Conservation (phyloP, 352 stramenopile species). For the Globisporangium okanoganense region DNA sequence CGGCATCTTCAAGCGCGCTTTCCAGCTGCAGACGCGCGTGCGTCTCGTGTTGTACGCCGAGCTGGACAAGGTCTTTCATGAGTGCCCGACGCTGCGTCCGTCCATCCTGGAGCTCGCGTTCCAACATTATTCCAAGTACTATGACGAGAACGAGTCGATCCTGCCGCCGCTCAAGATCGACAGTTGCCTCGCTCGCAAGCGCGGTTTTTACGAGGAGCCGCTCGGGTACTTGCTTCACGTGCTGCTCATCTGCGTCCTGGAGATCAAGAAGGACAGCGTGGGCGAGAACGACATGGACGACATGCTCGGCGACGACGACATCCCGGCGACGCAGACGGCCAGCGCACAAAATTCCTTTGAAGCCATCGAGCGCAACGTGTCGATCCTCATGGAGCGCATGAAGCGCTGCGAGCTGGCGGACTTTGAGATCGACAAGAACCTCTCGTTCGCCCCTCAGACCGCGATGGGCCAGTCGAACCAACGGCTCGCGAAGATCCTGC, state of each 20-base stretch:
- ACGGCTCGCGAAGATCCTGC: slow-evolving; percentile 24
- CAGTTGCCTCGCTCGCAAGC: slow-evolving; percentile 24
- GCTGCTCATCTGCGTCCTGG: slow-evolving; percentile 26
- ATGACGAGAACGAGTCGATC: slow-evolving; percentile 42
- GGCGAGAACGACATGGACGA: slow-evolving; percentile 21
- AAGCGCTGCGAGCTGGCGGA: slow-evolving; percentile 40
- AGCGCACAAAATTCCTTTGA: slow-evolving; percentile 19
- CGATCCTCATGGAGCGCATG: slow-evolving; percentile 39
- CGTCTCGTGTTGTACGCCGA: slow-evolving; percentile 45
- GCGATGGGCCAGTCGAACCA: slow-evolving; percentile 28
- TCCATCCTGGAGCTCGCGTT: slow-evolving; percentile 48
- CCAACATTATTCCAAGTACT: slow-evolving; percentile 38
- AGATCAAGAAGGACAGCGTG: slow-evolving; percentile 16
- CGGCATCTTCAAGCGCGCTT: slow-evolving; percentile 42
- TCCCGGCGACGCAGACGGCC: slow-evolving; percentile 32
- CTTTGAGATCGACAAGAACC: slow-evolving; percentile 48
- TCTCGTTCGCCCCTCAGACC: slow-evolving; percentile 26
- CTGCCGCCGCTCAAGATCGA: slow-evolving; percentile 50
- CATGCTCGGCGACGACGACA: slow-evolving; percentile 30
- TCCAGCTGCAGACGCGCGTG: slow-evolving; percentile 44
- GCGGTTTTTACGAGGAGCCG: slow-evolving; percentile 38
- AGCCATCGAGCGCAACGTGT: slow-evolving; percentile 22
- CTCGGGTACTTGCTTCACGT: slow-evolving; percentile 37
- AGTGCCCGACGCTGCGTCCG: slow-evolving; percentile 36
- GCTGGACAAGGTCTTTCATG: slow-evolving; percentile 34